A percentile compares a stretch with the other conserved stretches of the same genome.
Conservation (phyloP, 2,329 filamentous ascomycete species). For the Alternaria angustiovoidea region DNA sequence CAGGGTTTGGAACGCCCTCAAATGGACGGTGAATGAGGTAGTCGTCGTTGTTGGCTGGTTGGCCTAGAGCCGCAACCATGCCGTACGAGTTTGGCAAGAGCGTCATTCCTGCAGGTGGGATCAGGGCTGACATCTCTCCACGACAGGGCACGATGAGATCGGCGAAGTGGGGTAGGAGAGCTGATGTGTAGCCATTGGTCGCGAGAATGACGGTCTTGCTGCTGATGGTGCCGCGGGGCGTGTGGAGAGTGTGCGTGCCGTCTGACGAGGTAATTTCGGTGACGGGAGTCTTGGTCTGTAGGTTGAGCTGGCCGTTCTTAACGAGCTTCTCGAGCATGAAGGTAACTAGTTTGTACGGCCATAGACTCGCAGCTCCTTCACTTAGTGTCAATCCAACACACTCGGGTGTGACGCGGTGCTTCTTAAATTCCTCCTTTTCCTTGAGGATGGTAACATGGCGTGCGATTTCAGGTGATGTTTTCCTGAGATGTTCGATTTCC, state of each 20-base stretch:
- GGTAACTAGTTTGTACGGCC: conserved; percentile 85
- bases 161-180: conserved; percentile 72
- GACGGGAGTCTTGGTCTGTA: conserved; percentile 78
- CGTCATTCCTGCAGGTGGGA: conserved; percentile 59
- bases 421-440: conserved; percentile 56
- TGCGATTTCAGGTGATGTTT: conserved; percentile 65
- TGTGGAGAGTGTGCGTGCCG: conserved; percentile 68
- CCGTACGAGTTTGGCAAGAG: conserved; percentile 69
- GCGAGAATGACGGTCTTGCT: conserved; percentile 75
- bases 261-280: conserved; percentile 40
- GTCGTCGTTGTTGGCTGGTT: conserved; percentile 66
- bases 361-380: conserved; percentile 71
- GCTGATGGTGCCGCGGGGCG: conserved; percentile 71
- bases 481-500: conserved; percentile 61
- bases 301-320: conserved; percentile 65
- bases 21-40: conserved; percentile 76
- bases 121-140: conserved; percentile 74
- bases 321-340: conserved; percentile 71
- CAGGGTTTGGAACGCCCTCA: conserved; percentile 48
- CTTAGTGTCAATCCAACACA: conserved; percentile 72
- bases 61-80: conserved; percentile 63
- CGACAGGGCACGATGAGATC: conserved; percentile 79
- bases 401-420: conserved; percentile 56
- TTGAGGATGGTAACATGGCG: conserved; percentile 51
- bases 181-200: conserved; percentile 84